These are phyloP conservation scores for Pharus latifolius DNA, from an alignment of 176 grass and related monocot genomes.

Conservation along the genomic window DNA sequence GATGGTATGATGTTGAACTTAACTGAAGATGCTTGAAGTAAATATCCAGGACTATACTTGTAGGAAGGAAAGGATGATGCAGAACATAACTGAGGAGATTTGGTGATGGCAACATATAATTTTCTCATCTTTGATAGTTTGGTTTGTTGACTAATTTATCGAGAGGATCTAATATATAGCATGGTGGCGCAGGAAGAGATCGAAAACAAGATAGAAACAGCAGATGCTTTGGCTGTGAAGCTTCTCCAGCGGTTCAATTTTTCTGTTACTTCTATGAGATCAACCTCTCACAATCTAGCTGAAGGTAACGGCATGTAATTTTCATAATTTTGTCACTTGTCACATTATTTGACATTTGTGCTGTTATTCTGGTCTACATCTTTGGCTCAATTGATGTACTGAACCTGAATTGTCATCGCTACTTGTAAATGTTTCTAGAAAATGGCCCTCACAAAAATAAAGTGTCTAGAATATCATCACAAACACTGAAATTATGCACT, in stretches of 20 bases:
- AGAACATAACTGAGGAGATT: background rate
- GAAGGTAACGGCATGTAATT: slow-evolving; percentile 41
- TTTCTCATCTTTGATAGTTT: background rate
- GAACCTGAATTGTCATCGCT: background rate
- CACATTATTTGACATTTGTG: background rate
- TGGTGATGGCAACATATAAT: background rate
- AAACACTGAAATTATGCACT: background rate
- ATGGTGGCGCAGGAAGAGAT: slow-evolving; percentile 53
- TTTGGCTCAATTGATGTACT: background rate
- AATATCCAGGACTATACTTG: background rate
- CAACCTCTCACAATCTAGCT: slow-evolving; percentile 46
- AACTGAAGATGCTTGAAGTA: background rate
- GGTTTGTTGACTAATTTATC: background rate
- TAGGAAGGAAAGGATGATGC: background rate
- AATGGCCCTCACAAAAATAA: too few relatives aligned
- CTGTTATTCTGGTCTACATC: background rate
- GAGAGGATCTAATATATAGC: background rate
- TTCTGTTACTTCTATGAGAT: slow-evolving; percentile 71
- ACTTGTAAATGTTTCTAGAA: background rate
- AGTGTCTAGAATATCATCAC: background rate
- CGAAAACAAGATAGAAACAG: slow-evolving; percentile 90
- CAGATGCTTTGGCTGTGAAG: slow-evolving; percentile 76
- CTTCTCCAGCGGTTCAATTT: slow-evolving; percentile 83
- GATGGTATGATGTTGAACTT: background rate
- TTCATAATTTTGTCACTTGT: background rate